These are phyloP conservation scores for Tilletia indica DNA, from an alignment of 1,284 basidiomycete species.

Conservation along the genomic window DNA sequence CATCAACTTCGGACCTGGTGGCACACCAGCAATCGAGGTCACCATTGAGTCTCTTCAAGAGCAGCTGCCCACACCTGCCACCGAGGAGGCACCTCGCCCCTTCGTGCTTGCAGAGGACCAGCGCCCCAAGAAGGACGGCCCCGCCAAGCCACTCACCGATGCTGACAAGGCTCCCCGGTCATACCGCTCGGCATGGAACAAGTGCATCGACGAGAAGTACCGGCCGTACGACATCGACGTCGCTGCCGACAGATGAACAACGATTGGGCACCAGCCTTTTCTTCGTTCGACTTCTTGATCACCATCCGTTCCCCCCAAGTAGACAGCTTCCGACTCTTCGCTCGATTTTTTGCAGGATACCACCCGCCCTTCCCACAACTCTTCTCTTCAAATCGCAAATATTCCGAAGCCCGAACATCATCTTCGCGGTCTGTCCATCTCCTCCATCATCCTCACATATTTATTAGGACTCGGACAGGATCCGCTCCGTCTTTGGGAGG, in stretches of 20 bases:
- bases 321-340: no score
- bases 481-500: no score
- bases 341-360: no score
- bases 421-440: no score
- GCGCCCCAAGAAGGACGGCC: background rate
- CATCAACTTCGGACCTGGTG: slow-evolving; percentile 12
- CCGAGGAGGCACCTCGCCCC: background rate
- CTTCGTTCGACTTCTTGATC: no score
- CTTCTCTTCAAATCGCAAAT: no score
- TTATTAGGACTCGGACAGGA: no score
- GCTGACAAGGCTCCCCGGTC: background rate
- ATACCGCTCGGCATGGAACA: slow-evolving; percentile 1
- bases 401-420: no score
- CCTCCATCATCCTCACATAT: no score
- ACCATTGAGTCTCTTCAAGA: slow-evolving; percentile 7
- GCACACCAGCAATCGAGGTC: slow-evolving; percentile 14
- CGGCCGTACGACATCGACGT: slow-evolving; percentile 17
- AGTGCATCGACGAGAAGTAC: slow-evolving; percentile 10
- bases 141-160: background rate
- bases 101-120: background rate
- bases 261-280: background rate
- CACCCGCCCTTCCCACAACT: no score
- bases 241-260: background rate
- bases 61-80: background rate
- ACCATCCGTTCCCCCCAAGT: no score